These are phyloP conservation scores for Syncephalastrum monosporum DNA, from an alignment of 371 early-diverging fungal species.

Conservation along the genomic window DNA sequence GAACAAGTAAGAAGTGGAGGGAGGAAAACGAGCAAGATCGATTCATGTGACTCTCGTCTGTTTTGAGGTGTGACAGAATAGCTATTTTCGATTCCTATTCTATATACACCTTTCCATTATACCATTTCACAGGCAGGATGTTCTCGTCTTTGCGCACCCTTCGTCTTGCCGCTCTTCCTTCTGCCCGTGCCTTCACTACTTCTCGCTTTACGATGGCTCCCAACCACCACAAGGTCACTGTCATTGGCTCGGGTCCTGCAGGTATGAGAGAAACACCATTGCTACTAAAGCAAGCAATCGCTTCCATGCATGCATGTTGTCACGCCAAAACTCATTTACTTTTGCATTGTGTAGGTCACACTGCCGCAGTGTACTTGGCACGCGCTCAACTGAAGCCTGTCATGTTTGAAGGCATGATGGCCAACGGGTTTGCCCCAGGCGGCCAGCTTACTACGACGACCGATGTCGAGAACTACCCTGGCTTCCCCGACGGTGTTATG, in stretches of 20 bases:
- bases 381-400: slow-evolving; percentile 91
- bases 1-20: too few relatives aligned
- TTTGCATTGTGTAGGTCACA: slow-evolving; percentile 59
- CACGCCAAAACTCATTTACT: background rate
- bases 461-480: slow-evolving; percentile 91
- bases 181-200: slow-evolving; percentile 5
- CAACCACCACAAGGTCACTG: slow-evolving; percentile 48
- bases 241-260: slow-evolving; percentile 93
- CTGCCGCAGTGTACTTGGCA: slow-evolving; percentile 94
- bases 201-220: slow-evolving; percentile 30
- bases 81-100: too few relatives aligned
- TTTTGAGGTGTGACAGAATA: too few relatives aligned
- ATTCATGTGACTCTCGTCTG: too few relatives aligned
- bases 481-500: slow-evolving; percentile 81
- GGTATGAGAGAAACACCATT: slow-evolving; percentile 32
- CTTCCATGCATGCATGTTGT: background rate
- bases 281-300: background rate
- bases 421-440: slow-evolving; percentile 86
- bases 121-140: too few relatives aligned
- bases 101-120: too few relatives aligned
- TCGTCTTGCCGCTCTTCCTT: too few relatives aligned
- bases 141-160: too few relatives aligned
- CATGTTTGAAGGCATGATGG: slow-evolving; percentile 97
- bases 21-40: too few relatives aligned
- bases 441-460: slow-evolving; percentile 93